A percentile compares a stretch with the other conserved stretches of the same genome.
Evolutionary conservation across 345 rosid genomes (phyloP).

Genomic region (Melaleuca alternifolia): DNA sequence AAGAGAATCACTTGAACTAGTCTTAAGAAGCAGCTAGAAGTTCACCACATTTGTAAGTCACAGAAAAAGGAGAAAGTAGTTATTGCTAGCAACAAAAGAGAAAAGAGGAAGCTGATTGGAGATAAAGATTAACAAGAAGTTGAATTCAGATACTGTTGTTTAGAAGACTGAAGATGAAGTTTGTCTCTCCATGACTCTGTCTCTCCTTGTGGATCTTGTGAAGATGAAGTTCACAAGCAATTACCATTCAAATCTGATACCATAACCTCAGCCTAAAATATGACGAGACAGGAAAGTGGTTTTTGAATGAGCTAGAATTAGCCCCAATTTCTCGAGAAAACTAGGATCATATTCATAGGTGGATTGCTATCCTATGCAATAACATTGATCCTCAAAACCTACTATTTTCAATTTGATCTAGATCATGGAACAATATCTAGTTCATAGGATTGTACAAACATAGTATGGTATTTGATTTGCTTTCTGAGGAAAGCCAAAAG

Average conservation of each 20-base stretch:
- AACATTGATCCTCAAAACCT: not conserved
- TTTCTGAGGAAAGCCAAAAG: not conserved
- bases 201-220: not conserved
- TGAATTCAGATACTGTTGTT: not conserved
- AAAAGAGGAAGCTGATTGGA: not conserved
- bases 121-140: not conserved
- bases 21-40: not conserved
- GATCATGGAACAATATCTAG: not conserved
- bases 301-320: not conserved
- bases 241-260: not conserved
- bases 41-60: not conserved
- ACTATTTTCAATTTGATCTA: not conserved
- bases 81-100: not conserved
- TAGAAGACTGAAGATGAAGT: not conserved
- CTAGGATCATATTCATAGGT: not conserved
- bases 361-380: not conserved
- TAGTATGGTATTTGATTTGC: not conserved
- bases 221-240: not conserved
- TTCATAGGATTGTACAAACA: not conserved
- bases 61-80: not conserved
- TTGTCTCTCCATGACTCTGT: not conserved
- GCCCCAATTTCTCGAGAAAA: not conserved
- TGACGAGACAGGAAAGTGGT: not conserved
- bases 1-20: not conserved
- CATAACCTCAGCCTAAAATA: not conserved